Evolutionary conservation across 441 rosid genomes (phyloP).

Genomic region (Pelargonium myrrhifolium): DNA sequence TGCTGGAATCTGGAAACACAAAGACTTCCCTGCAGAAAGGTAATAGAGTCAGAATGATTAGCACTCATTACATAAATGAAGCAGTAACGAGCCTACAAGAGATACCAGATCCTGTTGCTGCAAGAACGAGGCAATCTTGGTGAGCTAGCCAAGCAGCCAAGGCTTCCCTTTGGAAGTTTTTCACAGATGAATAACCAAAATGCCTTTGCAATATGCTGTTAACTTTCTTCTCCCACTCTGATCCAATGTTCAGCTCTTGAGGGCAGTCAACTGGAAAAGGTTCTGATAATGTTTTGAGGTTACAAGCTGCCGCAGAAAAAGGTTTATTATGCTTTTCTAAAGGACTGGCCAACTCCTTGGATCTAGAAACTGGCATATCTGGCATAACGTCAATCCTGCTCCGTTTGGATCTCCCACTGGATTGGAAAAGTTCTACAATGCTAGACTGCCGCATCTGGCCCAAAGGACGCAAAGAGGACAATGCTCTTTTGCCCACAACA

Average conservation of each 20-base stretch:
- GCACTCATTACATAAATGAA: neutral
- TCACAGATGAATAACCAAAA: constrained; percentile 59
- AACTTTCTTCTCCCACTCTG: constrained; percentile 57
- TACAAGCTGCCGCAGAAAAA: constrained; percentile 5
- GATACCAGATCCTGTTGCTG: constrained; percentile 91
- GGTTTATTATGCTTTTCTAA: constrained; percentile 20
- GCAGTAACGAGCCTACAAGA: constrained; percentile 2
- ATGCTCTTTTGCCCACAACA: constrained; percentile 27
- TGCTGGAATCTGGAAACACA: constrained; percentile 91
- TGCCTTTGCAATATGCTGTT: constrained; percentile 37
- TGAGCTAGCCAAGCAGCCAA: constrained; percentile 64
- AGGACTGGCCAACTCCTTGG: constrained; percentile 20
- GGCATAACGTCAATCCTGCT: constrained; percentile 13
- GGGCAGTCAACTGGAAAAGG: constrained; percentile 18
- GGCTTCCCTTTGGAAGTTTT: constrained; percentile 72
- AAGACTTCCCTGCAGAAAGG: constrained; percentile 61
- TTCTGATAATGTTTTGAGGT: constrained; percentile 17
- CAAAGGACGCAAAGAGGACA: constrained; percentile 13
- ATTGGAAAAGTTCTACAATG: constrained; percentile 52
- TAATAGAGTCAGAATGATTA: constrained; percentile 11
- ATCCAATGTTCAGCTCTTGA: constrained; percentile 30
- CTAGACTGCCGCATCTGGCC: constrained; percentile 46
- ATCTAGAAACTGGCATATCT: constrained; percentile 20
- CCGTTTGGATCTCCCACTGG: constrained; percentile 25
- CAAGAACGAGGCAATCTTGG: constrained; percentile 77